These are phyloP conservation scores for Aspergillus puulaauensis DNA, from an alignment of 2,329 filamentous ascomycete genomes.

Conservation along the genomic window DNA sequence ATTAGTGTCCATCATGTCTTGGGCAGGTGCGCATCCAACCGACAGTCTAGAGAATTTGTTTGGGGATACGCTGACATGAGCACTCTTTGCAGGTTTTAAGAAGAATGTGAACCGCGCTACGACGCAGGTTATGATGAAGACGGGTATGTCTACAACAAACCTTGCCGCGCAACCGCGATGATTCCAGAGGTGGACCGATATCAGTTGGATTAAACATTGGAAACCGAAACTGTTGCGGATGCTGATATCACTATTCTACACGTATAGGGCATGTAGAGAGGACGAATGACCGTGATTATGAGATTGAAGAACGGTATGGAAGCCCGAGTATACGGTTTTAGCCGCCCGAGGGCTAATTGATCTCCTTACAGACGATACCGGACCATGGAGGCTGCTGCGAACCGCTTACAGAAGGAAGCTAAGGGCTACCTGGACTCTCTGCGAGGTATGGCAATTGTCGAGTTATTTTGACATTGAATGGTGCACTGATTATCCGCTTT, in stretches of 20 bases:
- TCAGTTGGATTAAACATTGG: background rate
- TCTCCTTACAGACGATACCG: slow-evolving; percentile 71
- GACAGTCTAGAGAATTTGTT: background rate
- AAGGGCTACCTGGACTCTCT: slow-evolving; percentile 97
- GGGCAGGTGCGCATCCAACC: slow-evolving; percentile 57
- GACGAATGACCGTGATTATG: slow-evolving; percentile 97
- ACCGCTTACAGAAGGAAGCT: slow-evolving; percentile 92
- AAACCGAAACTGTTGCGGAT: background rate
- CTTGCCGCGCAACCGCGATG: slow-evolving; percentile 14
- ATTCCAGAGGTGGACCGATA: slow-evolving; percentile 1
- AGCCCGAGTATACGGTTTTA: background rate
- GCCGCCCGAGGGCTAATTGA: slow-evolving; percentile 18
- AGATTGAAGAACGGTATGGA: slow-evolving; percentile 83
- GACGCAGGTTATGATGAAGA: slow-evolving; percentile 99
- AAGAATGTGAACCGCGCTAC: slow-evolving; percentile 98
- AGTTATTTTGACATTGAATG: background rate
- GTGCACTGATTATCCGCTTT: slow-evolving; percentile 9
- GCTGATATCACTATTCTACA: slow-evolving; percentile 1
- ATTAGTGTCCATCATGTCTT: slow-evolving; percentile 60
- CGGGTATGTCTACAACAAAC: slow-evolving; percentile 55
- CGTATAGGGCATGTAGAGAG: slow-evolving; percentile 85
- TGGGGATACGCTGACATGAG: slow-evolving; percentile 5
- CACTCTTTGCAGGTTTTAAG: slow-evolving; percentile 68
- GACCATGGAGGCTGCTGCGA: slow-evolving; percentile 93
- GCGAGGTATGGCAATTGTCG: slow-evolving; percentile 60